Evolutionary conservation across 768 basidiomycete species (phyloP).

Genomic region (Phlebiopsis gigantea): DNA sequence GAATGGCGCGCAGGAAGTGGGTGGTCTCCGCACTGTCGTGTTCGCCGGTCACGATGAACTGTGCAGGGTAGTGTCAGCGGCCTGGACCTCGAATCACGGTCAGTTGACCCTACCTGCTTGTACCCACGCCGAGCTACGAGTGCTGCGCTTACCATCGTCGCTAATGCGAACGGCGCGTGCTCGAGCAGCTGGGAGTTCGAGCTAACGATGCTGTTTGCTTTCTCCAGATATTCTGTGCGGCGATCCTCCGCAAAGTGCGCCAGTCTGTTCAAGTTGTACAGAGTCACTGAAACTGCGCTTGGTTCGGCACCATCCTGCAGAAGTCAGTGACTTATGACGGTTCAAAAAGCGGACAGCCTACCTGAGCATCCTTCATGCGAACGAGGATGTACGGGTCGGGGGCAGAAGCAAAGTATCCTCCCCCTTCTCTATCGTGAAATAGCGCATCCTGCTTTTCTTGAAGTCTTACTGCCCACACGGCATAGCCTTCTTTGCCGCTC

Average conservation of each 20-base stretch:
- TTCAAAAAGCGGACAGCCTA: background rate
- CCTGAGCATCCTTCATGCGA: constrained; percentile 33
- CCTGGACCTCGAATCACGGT: background rate
- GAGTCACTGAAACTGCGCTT: constrained; percentile 22
- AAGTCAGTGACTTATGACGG: background rate
- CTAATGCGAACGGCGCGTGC: constrained; percentile 17
- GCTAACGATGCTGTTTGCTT: constrained; percentile 18
- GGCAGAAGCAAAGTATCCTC: constrained; percentile 36
- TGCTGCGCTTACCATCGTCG: constrained; percentile 19
- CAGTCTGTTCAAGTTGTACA: constrained; percentile 25
- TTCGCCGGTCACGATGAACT: constrained; percentile 19
- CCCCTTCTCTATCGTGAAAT: constrained; percentile 33
- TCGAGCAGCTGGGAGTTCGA: constrained; percentile 20
- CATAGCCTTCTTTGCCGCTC: constrained; percentile 28
- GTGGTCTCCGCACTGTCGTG: constrained; percentile 3
- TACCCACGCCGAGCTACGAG: constrained; percentile 14
- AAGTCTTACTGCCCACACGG: constrained; percentile 29
- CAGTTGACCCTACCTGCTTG: constrained; percentile 17
- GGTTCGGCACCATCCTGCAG: constrained; percentile 28
- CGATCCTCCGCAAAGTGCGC: constrained; percentile 21
- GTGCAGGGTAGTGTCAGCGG: background rate
- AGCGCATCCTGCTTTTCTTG: constrained; percentile 34
- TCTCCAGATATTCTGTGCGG: constrained; percentile 17
- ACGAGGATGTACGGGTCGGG: constrained; percentile 32
- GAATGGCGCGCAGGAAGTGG: constrained; percentile 13